phyloP scores from a whole-genome alignment of 805 yeast species.

The Torulaspora quercuum region DNA sequence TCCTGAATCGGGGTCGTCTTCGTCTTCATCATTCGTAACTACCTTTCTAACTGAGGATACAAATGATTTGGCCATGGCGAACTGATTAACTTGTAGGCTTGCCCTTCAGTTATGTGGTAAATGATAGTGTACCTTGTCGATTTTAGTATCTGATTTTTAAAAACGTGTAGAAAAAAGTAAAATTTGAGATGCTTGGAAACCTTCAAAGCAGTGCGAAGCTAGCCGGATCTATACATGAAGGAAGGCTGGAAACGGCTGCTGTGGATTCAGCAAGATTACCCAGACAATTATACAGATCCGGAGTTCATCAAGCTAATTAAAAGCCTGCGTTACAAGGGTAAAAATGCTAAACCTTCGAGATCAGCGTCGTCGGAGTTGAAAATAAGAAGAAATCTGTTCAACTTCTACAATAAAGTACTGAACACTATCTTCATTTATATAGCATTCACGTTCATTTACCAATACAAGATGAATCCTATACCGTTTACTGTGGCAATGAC shows the following conservation, averaged over 20 bases:
- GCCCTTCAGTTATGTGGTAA: not conserved
- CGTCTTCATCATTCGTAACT: conserved; percentile 13
- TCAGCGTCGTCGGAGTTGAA: conserved; percentile 10
- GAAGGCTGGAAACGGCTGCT: conserved; percentile 77
- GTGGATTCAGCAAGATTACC: conserved; percentile 80
- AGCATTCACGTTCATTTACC: conserved; percentile 45
- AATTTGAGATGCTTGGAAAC: not conserved
- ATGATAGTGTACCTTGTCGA: no score
- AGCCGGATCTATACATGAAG: conserved; percentile 7
- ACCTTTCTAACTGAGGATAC: conserved; percentile 6
- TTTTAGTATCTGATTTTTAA: not conserved
- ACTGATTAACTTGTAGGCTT: not conserved
- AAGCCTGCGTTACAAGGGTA: conserved; percentile 19
- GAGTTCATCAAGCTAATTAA: conserved; percentile 51
- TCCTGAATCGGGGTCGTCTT: conserved; percentile 10
- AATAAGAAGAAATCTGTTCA: conserved; percentile 27
- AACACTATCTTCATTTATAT: conserved; percentile 60
- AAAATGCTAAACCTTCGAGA: conserved; percentile 16
- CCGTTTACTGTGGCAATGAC: conserved; percentile 17
- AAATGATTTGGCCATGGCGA: conserved; percentile 6
- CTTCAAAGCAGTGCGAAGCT: conserved; percentile 1
- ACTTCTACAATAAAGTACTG: conserved; percentile 41
- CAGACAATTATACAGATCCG: conserved; percentile 85
- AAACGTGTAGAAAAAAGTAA: no score
- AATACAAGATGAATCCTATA: conserved; percentile 25